Percentiles rank a stretch among this genome's conserved stretches.
Evolutionary conservation across 2,329 filamentous ascomycete genomes (phyloP).

Genomic region (Pseudopyrenochaeta lycopersici): DNA sequence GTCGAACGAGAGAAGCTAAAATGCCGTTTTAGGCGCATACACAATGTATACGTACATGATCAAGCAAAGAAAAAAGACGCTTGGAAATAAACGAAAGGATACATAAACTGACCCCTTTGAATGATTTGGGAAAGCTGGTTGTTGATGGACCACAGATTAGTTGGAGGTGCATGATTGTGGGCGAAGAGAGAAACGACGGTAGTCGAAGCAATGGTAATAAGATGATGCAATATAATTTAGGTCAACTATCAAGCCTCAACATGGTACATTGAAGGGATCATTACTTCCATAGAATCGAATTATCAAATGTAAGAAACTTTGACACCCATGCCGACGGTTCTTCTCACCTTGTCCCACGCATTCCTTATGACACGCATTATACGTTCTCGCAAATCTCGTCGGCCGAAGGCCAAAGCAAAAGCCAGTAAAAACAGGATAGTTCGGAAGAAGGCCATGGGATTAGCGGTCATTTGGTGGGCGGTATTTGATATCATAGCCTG

Average conservation of each 20-base stretch:
- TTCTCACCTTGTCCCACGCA: constrained; percentile 81
- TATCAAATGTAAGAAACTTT: constrained; percentile 93
- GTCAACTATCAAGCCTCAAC: not conserved
- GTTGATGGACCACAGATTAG: too few relatives aligned
- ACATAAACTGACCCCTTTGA: too few relatives aligned
- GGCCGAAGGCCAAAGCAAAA: constrained; percentile 78
- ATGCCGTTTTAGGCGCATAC: constrained; percentile 22
- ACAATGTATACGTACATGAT: constrained; percentile 42
- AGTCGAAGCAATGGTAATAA: not conserved
- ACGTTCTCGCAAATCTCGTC: constrained; percentile 77
- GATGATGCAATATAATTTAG: not conserved
- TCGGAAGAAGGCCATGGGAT: constrained; percentile 64
- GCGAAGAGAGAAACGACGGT: not conserved
- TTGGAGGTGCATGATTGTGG: too few relatives aligned
- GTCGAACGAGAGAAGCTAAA: constrained; percentile 2
- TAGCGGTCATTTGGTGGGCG: constrained; percentile 61
- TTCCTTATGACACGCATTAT: constrained; percentile 73
- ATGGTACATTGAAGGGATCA: not conserved
- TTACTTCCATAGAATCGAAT: not conserved
- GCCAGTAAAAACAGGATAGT: constrained; percentile 82
- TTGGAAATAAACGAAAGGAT: constrained; percentile 3
- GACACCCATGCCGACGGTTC: constrained; percentile 93
- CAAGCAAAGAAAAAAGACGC: constrained; percentile 31
- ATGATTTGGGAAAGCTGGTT: too few relatives aligned
- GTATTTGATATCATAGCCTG: constrained; percentile 62